A percentile compares a stretch with the other conserved stretches of the same genome.
Conservation (phyloP, 495 filamentous ascomycete species). For the Glonium stellatum region DNA sequence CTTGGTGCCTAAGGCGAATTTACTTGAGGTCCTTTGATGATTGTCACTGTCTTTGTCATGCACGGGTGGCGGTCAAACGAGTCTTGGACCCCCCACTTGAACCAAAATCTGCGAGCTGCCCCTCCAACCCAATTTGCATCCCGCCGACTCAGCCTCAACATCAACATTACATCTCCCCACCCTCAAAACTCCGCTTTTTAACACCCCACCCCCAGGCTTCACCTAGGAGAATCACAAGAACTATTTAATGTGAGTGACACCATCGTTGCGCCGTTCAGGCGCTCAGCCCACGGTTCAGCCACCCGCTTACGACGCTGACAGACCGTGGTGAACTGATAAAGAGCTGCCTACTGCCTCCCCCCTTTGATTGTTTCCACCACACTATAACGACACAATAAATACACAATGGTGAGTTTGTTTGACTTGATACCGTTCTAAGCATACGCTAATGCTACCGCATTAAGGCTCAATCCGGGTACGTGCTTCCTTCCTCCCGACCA, state of each 20-base stretch:
- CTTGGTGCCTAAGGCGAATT: neutral
- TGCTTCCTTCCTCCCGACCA: slow-evolving; percentile 22
- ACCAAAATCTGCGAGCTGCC: neutral
- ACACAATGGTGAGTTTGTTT: slow-evolving; percentile 25
- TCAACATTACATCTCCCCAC: no score
- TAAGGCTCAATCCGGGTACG: slow-evolving; percentile 65
- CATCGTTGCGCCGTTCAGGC: slow-evolving; percentile 2
- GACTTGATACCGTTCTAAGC: neutral
- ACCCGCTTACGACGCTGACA: slow-evolving; percentile 26
- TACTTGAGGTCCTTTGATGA: neutral
- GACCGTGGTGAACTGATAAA: slow-evolving; percentile 22
- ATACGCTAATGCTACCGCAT: neutral
- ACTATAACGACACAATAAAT: slow-evolving; percentile 10
- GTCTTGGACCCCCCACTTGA: slow-evolving; percentile 2
- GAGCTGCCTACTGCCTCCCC: slow-evolving; percentile 15
- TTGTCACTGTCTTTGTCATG: neutral
- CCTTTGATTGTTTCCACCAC: slow-evolving; percentile 5
- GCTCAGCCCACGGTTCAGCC: neutral
- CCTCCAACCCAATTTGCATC: neutral
- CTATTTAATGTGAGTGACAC: slow-evolving; percentile 11
- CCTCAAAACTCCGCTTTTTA: no score
- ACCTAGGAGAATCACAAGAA: neutral
- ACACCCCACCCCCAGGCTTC: neutral
- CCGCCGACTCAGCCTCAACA: slow-evolving; percentile 12
- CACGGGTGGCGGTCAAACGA: slow-evolving; percentile 2